phyloP scores from a whole-genome alignment of 176 grass and related monocot genomes.

The Miscanthus lutarioriparius region DNA sequence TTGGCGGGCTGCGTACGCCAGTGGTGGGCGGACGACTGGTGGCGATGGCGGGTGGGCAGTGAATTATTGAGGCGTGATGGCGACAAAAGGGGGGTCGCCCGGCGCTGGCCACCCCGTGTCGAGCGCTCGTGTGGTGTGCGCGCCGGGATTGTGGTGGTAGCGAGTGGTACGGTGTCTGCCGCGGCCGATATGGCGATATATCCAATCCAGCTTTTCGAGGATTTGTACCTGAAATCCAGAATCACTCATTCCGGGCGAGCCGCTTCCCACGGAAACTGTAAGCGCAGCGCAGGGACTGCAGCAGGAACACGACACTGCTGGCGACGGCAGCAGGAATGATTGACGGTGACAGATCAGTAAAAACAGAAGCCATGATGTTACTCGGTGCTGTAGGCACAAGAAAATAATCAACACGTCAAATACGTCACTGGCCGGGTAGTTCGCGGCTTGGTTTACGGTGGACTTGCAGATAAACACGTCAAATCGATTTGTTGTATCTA shows the following conservation, averaged over 20 bases:
- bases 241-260: background rate
- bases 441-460: background rate
- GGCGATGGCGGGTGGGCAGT: constrained; percentile 36
- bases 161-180: background rate
- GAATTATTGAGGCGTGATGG: constrained; percentile 61
- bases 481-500: background rate
- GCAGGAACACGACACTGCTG: background rate
- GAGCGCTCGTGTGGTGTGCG: background rate
- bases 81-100: constrained; percentile 6
- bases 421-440: constrained; percentile 8
- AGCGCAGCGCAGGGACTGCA: background rate
- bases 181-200: no score
- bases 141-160: background rate
- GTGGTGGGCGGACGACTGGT: background rate
- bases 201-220: constrained; percentile 1
- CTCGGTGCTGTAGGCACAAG: background rate
- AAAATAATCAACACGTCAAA: background rate
- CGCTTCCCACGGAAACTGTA: constrained; percentile 2
- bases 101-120: constrained; percentile 16
- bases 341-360: background rate
- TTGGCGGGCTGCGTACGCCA: constrained; percentile 24
- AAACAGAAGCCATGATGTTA: background rate
- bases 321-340: background rate
- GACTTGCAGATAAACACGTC: no score
- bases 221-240: background rate